A percentile compares a stretch with the other conserved stretches of the same genome.
Conservation (phyloP, 176 grass and related monocot genomes). For the Triticum turgidum region DNA sequence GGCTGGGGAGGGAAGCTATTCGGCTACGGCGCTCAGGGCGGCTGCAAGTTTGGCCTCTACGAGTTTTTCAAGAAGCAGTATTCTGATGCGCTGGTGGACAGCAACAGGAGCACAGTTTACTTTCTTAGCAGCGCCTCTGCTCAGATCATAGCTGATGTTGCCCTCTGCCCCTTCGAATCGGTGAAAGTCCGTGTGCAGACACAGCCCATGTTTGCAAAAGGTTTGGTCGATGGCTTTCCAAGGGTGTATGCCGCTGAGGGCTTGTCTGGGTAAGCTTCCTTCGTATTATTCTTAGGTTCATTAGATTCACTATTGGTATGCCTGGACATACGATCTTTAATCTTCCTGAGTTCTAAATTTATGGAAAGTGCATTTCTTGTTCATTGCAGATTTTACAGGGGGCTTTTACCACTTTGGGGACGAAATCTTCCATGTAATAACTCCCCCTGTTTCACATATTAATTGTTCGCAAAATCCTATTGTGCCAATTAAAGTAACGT, state of each 20-base stretch:
- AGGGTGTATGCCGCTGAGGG: conserved; percentile 88
- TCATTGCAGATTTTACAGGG: conserved; percentile 84
- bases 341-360: neutral
- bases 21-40: conserved; percentile 88
- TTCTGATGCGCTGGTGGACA: conserved; percentile 56
- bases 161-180: conserved; percentile 83
- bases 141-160: conserved; percentile 93
- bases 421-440: conserved; percentile 95
- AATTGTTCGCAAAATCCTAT: conserved; percentile 1
- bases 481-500: conserved; percentile 1
- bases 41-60: conserved; percentile 89
- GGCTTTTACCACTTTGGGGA: conserved; percentile 89
- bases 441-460: neutral
- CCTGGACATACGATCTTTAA: conserved; percentile 7
- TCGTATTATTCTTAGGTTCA: neutral
- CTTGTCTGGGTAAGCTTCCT: conserved; percentile 71
- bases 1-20: conserved; percentile 85
- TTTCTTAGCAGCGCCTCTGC: conserved; percentile 93
- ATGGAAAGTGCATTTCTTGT: conserved; percentile 16
- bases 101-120: conserved; percentile 70
- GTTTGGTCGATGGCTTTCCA: conserved; percentile 88
- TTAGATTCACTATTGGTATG: neutral
- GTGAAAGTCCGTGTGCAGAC: conserved; percentile 96
- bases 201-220: conserved; percentile 80
- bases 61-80: conserved; percentile 97